Evolutionary conservation across 1,284 basidiomycete genomes (phyloP).

Genomic region (Megacollybia platyphylla): DNA sequence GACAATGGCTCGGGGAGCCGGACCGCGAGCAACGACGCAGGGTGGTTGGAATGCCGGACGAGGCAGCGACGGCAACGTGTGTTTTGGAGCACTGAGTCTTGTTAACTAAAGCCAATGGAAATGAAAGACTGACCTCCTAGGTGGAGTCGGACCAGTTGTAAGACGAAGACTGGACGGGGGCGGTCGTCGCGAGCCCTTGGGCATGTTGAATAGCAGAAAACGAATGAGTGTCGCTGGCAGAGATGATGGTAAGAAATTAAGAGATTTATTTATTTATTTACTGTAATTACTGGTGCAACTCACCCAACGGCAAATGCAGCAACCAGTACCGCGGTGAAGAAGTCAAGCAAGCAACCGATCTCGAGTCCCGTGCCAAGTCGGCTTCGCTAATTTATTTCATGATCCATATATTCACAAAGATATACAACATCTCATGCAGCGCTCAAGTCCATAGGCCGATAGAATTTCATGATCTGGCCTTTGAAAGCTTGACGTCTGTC

Average conservation of each 20-base stretch:
- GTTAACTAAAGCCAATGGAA: background rate
- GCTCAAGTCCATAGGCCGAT: conserved; percentile 44
- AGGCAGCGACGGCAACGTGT: conserved; percentile 43
- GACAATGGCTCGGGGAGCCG: conserved; percentile 3
- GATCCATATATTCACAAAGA: no score
- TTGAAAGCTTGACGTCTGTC: conserved; percentile 43
- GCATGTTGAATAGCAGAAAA: conserved; percentile 24
- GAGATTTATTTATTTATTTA: background rate
- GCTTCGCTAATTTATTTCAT: no score
- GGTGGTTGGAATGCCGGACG: conserved; percentile 32
- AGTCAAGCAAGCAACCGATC: no score
- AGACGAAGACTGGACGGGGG: conserved; percentile 49
- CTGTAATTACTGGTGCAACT: background rate
- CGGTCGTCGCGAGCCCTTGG: conserved; percentile 27
- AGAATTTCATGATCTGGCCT: conserved; percentile 58
- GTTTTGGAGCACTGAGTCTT: conserved; percentile 28
- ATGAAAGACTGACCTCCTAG: conserved; percentile 20
- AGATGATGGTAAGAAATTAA: background rate
- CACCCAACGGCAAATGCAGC: background rate
- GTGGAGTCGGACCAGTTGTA: conserved; percentile 40
- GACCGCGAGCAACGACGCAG: conserved; percentile 14
- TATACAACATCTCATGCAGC: conserved; percentile 19
- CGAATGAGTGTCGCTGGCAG: conserved; percentile 1
- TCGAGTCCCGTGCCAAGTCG: no score
- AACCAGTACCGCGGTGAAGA: background rate